Conservation (phyloP, 257 asterid species). For the Solanum paucissectum region DNA sequence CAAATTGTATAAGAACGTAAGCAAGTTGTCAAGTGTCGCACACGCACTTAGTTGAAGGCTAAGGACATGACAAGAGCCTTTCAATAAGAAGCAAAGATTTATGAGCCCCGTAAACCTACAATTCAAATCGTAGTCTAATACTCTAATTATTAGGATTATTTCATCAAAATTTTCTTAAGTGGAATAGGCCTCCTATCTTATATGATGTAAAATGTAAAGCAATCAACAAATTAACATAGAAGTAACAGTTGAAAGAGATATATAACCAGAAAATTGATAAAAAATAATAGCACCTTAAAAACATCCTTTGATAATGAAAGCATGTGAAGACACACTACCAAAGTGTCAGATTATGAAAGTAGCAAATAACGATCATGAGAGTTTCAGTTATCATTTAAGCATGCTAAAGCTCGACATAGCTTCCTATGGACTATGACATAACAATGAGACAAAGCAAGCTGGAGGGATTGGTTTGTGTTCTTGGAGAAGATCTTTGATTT, state of each 20-base stretch:
- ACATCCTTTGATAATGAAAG: neutral
- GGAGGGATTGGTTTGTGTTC: neutral
- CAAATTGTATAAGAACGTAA: neutral
- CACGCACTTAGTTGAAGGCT: neutral
- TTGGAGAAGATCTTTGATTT: neutral
- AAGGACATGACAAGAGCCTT: neutral
- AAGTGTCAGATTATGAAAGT: neutral
- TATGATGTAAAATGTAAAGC: neutral
- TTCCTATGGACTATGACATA: neutral
- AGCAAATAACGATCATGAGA: neutral
- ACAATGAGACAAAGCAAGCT: neutral
- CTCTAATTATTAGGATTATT: neutral
- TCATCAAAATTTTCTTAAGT: neutral
- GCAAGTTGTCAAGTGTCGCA: neutral
- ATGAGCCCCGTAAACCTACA: neutral
- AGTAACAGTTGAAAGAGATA: neutral
- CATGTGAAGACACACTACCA: neutral
- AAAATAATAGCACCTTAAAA: neutral
- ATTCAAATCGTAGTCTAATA: neutral
- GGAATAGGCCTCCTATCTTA: neutral
- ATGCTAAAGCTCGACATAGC: neutral
- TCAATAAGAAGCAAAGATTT: neutral
- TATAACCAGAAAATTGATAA: neutral
- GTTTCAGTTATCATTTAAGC: neutral
- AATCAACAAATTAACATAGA: neutral